Conservation (phyloP, 225 moss, liverwort and hornwort species). For the Ulota crispa region DNA sequence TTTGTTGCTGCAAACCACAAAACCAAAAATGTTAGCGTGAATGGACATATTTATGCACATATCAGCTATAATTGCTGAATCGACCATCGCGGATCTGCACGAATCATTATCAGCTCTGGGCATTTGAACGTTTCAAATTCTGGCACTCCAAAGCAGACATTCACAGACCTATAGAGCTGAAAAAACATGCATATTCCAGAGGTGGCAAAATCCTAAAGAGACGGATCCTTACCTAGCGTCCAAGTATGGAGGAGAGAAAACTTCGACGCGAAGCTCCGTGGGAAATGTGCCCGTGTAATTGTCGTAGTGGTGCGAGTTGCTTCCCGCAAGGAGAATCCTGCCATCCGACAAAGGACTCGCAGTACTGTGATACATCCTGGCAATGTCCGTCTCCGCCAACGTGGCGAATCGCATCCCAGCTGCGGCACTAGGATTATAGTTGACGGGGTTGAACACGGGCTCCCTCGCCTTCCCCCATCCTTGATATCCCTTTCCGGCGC, state of each 20-base stretch:
- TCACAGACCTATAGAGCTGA: neutral
- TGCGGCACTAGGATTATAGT: conserved; percentile 20
- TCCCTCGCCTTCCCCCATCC: conserved; percentile 54
- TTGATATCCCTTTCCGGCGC: conserved; percentile 56
- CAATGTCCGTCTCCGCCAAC: conserved; percentile 9
- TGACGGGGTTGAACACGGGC: conserved; percentile 54
- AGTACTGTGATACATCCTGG: conserved; percentile 43
- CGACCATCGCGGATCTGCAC: too few relatives aligned
- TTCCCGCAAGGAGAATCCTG: conserved; percentile 34
- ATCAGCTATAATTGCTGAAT: neutral
- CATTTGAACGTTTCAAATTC: too few relatives aligned
- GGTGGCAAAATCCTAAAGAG: neutral
- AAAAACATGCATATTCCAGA: neutral
- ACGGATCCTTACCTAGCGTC: conserved; percentile 8
- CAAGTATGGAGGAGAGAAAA: conserved; percentile 43
- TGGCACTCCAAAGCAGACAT: neutral
- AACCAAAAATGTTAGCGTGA: neutral
- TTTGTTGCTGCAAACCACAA: conserved; percentile 20
- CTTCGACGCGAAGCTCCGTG: conserved; percentile 40
- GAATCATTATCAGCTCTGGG: too few relatives aligned
- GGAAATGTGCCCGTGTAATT: conserved; percentile 34
- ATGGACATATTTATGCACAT: neutral
- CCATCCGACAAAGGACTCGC: conserved; percentile 31
- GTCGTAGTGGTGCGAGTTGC: conserved; percentile 51
- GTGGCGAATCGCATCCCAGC: conserved; percentile 14